Conservation (phyloP, 257 asterid genomes). For the Lithospermum erythrorhizon region DNA sequence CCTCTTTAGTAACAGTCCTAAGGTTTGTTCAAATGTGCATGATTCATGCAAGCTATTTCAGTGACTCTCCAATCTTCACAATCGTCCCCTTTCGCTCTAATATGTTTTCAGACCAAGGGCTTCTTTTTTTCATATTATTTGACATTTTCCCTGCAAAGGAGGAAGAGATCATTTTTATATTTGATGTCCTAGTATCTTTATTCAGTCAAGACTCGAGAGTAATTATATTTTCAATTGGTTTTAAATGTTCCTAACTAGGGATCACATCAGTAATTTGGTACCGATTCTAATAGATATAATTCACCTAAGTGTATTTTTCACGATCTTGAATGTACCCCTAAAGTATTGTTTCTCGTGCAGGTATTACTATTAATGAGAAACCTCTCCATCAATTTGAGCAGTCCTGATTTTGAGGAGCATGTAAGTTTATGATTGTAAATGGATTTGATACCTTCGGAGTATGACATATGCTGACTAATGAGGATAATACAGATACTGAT, state of each 20-base stretch:
- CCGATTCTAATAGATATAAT: background rate
- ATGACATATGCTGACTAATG: background rate
- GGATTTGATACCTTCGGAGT: background rate
- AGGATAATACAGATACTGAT: background rate
- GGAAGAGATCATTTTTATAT: too few relatives aligned
- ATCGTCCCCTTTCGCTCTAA: background rate
- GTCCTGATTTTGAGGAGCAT: conserved; percentile 79
- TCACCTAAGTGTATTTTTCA: background rate
- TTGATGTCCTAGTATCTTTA: background rate
- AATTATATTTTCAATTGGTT: background rate
- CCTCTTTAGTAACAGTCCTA: background rate
- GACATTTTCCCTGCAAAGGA: too few relatives aligned
- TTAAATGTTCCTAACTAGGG: background rate
- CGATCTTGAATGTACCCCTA: background rate
- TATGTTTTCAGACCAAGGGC: too few relatives aligned
- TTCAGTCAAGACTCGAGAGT: background rate
- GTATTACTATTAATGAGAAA: conserved; percentile 79
- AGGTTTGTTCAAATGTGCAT: background rate
- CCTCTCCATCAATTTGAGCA: conserved; percentile 76
- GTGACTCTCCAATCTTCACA: background rate
- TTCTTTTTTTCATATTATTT: too few relatives aligned
- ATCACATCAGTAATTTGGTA: background rate
- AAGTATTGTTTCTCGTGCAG: conserved; percentile 25
- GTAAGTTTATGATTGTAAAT: conserved; percentile 34
- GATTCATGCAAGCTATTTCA: background rate